Evolutionary conservation across 768 basidiomycete genomes (phyloP), one percentile per base, ranked within the genome.

Genomic region (Trametes gibbosa): DNA sequence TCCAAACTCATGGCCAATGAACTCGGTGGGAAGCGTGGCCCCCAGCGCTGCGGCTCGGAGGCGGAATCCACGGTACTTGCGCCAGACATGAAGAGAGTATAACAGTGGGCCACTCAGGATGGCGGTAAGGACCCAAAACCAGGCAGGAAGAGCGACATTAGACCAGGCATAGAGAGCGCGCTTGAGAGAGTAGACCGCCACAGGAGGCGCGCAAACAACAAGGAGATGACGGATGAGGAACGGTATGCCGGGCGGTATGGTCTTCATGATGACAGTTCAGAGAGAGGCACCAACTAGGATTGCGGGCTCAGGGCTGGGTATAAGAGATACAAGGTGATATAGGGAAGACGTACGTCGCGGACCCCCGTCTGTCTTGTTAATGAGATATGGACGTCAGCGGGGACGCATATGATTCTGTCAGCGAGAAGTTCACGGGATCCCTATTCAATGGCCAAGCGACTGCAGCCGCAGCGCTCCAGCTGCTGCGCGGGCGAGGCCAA

Each of bases 1-100:
- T n/a, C 74, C 77, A 4, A 70, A 68, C 56, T 65, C 58, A 41
- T 61, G 58, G 13, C 78, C 76, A n/a, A 52, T 60, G 39, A 72
- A 64, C 2, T 59, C 62, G 23, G 77, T 75, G n/a, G 72, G 50
- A 2, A 66, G 52, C 2, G 51, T 50, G 12, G 65, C 65, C 3
- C 65, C 63, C 9, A 53, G 17, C 16, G 63, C 57, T 5, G 40
- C 65, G 8, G 65, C 65, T 6, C 58, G 24, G 16, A 54, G 58
- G 0, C 42, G 34, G 37, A 54, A 41, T 4, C 42, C 49, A 37
- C 56, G 48, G 32, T 47, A 58, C 29, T 58, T 57, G 21, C 29
- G 23, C 53, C 41, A 56, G 2, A 59, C 27, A 19, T 48, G 53
- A 7, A 55, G 29, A 21, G 53, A 25, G 47, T 53, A 47, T 1